Base-by-base conservation (phyloP, 495 filamentous ascomycete species). In the Daldinia childiae region DNA sequence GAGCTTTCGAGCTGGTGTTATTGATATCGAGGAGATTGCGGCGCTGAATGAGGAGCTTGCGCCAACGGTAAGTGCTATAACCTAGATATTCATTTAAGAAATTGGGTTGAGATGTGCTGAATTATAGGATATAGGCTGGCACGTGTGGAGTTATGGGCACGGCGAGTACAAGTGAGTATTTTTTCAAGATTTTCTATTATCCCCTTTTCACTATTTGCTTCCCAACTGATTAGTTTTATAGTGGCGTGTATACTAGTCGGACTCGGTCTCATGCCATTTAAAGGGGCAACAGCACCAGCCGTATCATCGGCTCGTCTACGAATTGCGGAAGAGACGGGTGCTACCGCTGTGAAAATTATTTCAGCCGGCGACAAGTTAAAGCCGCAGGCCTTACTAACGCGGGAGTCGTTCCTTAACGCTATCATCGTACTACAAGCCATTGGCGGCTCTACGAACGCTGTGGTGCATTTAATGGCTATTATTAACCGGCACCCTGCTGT, bases 61-160 rank as follows among this genome's bases (percentile, higher is more conserved):
- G 6, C 89, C 89, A 0, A 90, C 89, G 5, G 87, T 90, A 69
- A 64, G 80, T 79, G 1, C 19, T 48, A 29, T n/a, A n/a, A n/a
- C n/a, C n/a, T n/a, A n/a, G n/a, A n/a, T n/a, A n/a, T n/a, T n/a
- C n/a, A n/a, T n/a, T n/a, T n/a, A n/a, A n/a, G n/a, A n/a, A n/a
- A n/a, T n/a, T n/a, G n/a, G n/a, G n/a, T n/a, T n/a, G 56, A 24
- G 9, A 11, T 66, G 4, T 63, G 50, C 55, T 55, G 45, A 67
- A 19, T 19, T 19, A 60, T 56, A 11, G 55, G 14, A 55, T 27
- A 21, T 64, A 90, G 87, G 83, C 84, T 5, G 89, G 89, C 24
- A 91, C 89, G 9, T 91, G 89, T 71, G 89, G 89, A 24, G 89
- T 91, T 2, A 90, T 90, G 88, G 89, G 89, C 12, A 91, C 89